Base-by-base conservation (phyloP, 2,329 filamentous ascomycete species). In the Epichloe gansuensis region DNA sequence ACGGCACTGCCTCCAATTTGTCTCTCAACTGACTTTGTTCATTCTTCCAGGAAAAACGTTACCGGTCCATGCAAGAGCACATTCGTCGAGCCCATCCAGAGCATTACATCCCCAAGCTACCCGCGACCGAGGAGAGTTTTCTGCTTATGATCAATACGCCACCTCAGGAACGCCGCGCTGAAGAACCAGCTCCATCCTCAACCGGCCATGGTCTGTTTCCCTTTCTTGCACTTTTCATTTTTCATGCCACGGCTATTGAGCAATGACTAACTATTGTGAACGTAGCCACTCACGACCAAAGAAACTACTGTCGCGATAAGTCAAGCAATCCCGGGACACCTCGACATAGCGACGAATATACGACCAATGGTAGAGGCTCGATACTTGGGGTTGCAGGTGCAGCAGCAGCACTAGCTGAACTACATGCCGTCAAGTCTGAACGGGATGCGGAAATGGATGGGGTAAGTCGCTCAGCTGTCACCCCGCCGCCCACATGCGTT, bases 11-110 rank as follows among this genome's bases (percentile, higher is more conserved):
- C 34, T 34, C 25, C 8, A 13, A 27, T 17, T 25, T 21, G 38
- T 47, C n/a, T 36, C 49, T 51, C 17, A 44, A 42, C 49, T 21
- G 5, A 38, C 4, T 27, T 47, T 8, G n/a, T 13, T 12, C 43
- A 35, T 21, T 12, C 54, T 21, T 21, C 54, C 71, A 94, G 89
- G 89, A 94, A 74, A 95, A 95, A 72, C 81, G 88, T 60, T 98
- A 90, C 74, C 89, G 93, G 69, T 97, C 91, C 57, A 97, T 98
- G 89, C 93, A 97, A 72, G 93, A 98, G 78, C 93, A 98, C 66
- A 97, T 98, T 64, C 88, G 93, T 63, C 85, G 93, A 69, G 91
- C 93, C 60, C 93, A 98, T 68, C 91, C 91, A 55, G 89, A 95
- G 68, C 86, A 96, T 69, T 97, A 97, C 73, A 95, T 98, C 62